phyloP scores from a whole-genome alignment of 768 basidiomycete species.

The Tulasnella sp. region DNA sequence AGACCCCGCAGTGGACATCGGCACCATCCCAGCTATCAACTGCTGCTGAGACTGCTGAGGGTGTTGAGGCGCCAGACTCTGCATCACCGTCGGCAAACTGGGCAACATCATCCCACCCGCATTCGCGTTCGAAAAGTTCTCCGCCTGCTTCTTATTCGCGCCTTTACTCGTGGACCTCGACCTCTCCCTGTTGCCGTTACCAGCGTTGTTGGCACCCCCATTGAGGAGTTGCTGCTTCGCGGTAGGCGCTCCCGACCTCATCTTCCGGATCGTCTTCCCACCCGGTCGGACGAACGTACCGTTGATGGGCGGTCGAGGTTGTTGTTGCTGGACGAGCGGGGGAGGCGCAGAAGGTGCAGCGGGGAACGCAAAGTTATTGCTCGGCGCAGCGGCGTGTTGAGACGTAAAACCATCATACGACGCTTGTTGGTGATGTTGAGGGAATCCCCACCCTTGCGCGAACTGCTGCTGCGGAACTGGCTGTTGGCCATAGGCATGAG shows the following conservation, averaged over 20 bases:
- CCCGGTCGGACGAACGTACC: slow-evolving; percentile 10
- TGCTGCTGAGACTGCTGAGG: too few species aligned
- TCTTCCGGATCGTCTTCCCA: slow-evolving; percentile 13
- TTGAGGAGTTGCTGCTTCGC: slow-evolving; percentile 12
- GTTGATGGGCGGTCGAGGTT: not conserved
- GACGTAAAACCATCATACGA: too few species aligned
- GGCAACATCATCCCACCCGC: slow-evolving; percentile 9
- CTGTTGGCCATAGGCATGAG: not conserved
- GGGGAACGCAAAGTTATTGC: too few species aligned
- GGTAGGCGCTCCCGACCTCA: slow-evolving; percentile 6
- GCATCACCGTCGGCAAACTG: slow-evolving; percentile 5
- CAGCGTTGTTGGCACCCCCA: not conserved
- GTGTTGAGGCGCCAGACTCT: not conserved
- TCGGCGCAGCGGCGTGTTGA: too few species aligned
- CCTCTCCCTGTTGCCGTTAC: not conserved
- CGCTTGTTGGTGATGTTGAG: too few species aligned
- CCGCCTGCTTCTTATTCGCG: not conserved
- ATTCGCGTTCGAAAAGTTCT: not conserved
- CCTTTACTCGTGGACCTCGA: not conserved
- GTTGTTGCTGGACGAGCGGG: not conserved
- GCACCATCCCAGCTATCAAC: not conserved
- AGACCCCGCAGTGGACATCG: slow-evolving; percentile 5
- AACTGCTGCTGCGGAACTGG: not conserved
- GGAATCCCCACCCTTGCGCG: too few species aligned
- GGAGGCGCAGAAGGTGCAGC: not conserved